phyloP scores from a whole-genome alignment of 805 yeast genomes.

The Suhomyces xylopsoci region DNA sequence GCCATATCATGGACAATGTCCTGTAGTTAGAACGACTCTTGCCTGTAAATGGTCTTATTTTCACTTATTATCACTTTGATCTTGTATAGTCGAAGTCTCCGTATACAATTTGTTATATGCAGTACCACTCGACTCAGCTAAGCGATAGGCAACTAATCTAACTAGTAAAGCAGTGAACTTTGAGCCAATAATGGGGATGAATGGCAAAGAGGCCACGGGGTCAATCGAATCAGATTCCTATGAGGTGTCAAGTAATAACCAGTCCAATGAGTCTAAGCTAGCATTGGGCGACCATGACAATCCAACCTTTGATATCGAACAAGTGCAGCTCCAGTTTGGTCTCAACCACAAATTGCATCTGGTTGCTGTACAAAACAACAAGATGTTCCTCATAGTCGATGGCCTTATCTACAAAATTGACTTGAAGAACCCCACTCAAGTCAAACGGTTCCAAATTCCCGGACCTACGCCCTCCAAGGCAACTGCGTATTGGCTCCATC shows the following conservation, averaged over 20 bases:
- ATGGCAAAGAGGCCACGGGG: constrained; percentile 1
- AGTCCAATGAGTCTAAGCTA: background rate
- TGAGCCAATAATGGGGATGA: constrained; percentile 1
- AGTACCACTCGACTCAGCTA: background rate
- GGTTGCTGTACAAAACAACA: constrained; percentile 30
- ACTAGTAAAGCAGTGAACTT: background rate
- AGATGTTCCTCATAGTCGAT: constrained; percentile 30
- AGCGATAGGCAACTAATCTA: background rate
- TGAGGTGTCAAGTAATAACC: background rate
- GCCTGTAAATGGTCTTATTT: background rate
- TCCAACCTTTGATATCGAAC: constrained; percentile 31
- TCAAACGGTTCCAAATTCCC: constrained; percentile 22
- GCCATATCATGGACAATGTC: background rate
- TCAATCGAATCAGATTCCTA: background rate
- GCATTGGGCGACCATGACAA: constrained; percentile 7
- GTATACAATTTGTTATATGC: background rate
- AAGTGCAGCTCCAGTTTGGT: constrained; percentile 39
- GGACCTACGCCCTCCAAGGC: constrained; percentile 9
- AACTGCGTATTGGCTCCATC: constrained; percentile 36
- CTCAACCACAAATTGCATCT: constrained; percentile 22
- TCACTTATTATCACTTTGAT: background rate
- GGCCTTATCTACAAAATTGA: constrained; percentile 28
- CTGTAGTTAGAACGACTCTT: background rate
- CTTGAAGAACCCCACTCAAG: constrained; percentile 34
- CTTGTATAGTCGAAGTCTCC: background rate